Evolutionary conservation across 305 asterid genomes (phyloP), one percentile per base, ranked within the genome.

Genomic region (Fraxinus baroniana): DNA sequence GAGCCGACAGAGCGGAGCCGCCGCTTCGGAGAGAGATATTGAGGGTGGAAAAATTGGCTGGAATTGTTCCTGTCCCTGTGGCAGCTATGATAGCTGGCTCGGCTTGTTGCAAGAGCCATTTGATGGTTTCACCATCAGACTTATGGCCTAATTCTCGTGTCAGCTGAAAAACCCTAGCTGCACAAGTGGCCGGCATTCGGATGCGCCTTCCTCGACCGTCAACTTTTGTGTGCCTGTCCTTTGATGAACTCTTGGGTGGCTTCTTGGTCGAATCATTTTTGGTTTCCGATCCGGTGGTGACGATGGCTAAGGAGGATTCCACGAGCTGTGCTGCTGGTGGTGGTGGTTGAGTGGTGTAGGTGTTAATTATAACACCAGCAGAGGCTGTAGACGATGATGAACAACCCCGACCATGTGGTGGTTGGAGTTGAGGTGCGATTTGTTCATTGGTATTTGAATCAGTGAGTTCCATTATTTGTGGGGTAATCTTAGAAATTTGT

Each of bases 11-110:
- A 1, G 89, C 84, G 12, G 93, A 84, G 83, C 95, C 94, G 84
- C 93, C 87, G 91, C 95, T 91, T 0, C 94, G 85, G 24, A 89
- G 86, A 5, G 98, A 89, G 81, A 91, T 87, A 83, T 91, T 94
- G 0, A 92, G 92, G 0, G 95, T 84, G 4, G 94, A 89, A 76
- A 85, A 90, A 80, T 92, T 92, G 5, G 88, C 73, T 7, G 91
- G 89, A 7, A 72, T 74, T 33, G 87, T 85, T 66, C 89, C 88
- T 0, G 90, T 74, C 18, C 90, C 90, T 0, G 90, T 87, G 46
- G 89, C 89, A 6, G 87, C 88, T 32, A 89, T 66, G 62, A 89
- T 87, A 2, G 88, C 83, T 6, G 90, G 86, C 86, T 89, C 91
- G 15, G 90, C 91, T 18, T 87, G 84, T 37, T 83, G 91, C 35